These are phyloP conservation scores for Saccharomycopsis vini DNA, from an alignment of 805 yeast species.

Conservation along the genomic window DNA sequence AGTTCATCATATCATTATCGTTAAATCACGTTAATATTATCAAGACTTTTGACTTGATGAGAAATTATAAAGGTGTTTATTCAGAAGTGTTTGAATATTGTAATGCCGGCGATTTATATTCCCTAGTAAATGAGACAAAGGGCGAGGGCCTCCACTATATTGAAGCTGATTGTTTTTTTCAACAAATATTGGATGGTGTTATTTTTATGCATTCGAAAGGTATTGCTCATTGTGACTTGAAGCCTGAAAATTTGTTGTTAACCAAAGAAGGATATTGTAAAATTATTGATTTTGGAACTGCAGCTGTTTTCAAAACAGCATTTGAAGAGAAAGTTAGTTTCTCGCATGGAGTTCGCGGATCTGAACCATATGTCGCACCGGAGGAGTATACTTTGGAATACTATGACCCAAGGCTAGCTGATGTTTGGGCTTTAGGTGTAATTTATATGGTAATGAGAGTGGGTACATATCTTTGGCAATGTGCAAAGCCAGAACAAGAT, in stretches of 20 bases:
- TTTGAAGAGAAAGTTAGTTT: conserved; percentile 74
- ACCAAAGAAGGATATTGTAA: conserved; percentile 58
- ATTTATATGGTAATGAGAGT: conserved; percentile 72
- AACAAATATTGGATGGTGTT: conserved; percentile 76
- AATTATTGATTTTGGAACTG: conserved; percentile 83
- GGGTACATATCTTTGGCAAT: conserved; percentile 84
- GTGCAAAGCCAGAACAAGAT: conserved; percentile 51
- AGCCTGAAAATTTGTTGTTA: conserved; percentile 77
- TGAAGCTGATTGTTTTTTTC: conserved; percentile 85
- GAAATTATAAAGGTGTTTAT: conserved; percentile 60
- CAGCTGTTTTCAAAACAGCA: conserved; percentile 82
- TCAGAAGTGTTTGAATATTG: conserved; percentile 94
- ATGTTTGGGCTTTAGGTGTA: conserved; percentile 84
- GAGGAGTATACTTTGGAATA: conserved; percentile 57
- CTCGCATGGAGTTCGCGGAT: conserved; percentile 72
- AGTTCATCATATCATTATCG: conserved; percentile 79
- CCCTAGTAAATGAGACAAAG: conserved; percentile 43
- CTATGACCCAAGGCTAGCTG: conserved; percentile 74
- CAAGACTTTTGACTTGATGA: conserved; percentile 72
- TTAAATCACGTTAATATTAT: conserved; percentile 69
- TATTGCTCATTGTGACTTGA: conserved; percentile 87
- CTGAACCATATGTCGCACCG: conserved; percentile 88
- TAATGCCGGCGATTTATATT: conserved; percentile 74
- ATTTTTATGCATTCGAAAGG: conserved; percentile 85
- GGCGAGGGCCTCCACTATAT: conserved; percentile 44